Base-by-base conservation (phyloP, 169 alveolate species). In the Plasmodium gonderi region DNA sequence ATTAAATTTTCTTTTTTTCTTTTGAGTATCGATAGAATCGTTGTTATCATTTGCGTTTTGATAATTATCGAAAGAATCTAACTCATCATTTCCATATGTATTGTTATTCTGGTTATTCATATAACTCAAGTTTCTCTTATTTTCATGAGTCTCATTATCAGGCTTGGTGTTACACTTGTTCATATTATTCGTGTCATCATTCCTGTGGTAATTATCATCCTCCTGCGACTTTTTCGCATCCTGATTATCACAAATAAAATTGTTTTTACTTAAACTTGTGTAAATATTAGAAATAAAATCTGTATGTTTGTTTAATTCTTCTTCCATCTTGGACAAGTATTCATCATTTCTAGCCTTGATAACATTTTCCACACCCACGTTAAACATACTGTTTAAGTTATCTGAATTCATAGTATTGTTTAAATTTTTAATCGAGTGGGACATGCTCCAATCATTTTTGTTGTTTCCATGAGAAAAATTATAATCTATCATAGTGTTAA, bases 271-370 rank as follows among this genome's bases (percentile, higher is more conserved):
- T 49, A 83, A 69, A 49, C 45, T 17, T 31, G 38, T 17, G 64
- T 83, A 83, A 40, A 83, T 83, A 23, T 83, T 45, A 23, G 92
- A 69, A 45, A 83, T 74, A 44, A 83, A 83, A 69, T 83, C 77
- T 5, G 92, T 26, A 60, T 83, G 81, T 9, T 23, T 49, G 31
- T 83, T 69, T 83, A 83, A 17, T 60, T 83, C 92, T n/a, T 72
- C 77, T 69, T 83, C 78, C 74, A 83, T 83, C 12, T 72, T 83
- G 17, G 36, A 42, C 23, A 81, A 23, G 8, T 29, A 65, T 11
- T 67, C 54, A n/a, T 31, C 45, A n/a, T 31, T 29, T 6, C 60
- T 44, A 2, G 72, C 40, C 26, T 60, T 60, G n/a, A n/a, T 20
- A 0, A 23, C 72, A 0, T 11, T 36, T 60, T 36, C 72, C n/a